Conservation (phyloP, 2,329 filamentous ascomycete genomes). For the Pseudomassariella vexata region DNA sequence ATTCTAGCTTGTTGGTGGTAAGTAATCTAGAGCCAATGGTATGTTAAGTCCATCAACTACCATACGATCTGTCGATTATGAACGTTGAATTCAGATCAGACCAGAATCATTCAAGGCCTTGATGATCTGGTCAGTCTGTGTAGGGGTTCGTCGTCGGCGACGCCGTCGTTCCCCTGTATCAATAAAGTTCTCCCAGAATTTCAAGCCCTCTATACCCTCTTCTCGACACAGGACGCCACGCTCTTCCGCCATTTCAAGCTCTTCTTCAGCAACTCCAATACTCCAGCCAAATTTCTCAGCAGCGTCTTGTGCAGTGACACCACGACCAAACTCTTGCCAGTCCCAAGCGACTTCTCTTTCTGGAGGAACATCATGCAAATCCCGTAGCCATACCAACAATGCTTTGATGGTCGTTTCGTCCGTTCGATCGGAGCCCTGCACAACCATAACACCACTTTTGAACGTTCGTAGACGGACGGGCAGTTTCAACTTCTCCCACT, state of each 20-base stretch:
- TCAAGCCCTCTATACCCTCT: constrained; percentile 82
- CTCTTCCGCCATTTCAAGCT: constrained; percentile 96
- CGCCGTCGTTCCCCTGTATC: constrained; percentile 35
- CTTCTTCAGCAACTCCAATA: constrained; percentile 89
- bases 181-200: constrained; percentile 85
- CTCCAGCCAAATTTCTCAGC: constrained; percentile 95
- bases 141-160: constrained; percentile 21
- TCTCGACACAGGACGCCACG: constrained; percentile 82
- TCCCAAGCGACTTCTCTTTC: constrained; percentile 67
- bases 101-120: constrained; percentile 32
- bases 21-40: too few relatives aligned
- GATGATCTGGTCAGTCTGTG: constrained; percentile 34
- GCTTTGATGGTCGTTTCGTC: constrained; percentile 83
- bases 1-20: too few relatives aligned
- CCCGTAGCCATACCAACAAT: constrained; percentile 70
- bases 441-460: constrained; percentile 89
- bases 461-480: constrained; percentile 85
- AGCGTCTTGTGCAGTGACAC: constrained; percentile 83
- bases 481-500: constrained; percentile 84
- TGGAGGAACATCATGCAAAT: constrained; percentile 62
- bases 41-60: too few relatives aligned
- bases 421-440: constrained; percentile 80
- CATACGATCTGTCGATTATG: too few relatives aligned
- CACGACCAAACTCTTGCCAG: constrained; percentile 70
- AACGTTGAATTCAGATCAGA: constrained; percentile 14